phyloP scores from a whole-genome alignment of 768 basidiomycete species.

The Phylloporus sp. region DNA sequence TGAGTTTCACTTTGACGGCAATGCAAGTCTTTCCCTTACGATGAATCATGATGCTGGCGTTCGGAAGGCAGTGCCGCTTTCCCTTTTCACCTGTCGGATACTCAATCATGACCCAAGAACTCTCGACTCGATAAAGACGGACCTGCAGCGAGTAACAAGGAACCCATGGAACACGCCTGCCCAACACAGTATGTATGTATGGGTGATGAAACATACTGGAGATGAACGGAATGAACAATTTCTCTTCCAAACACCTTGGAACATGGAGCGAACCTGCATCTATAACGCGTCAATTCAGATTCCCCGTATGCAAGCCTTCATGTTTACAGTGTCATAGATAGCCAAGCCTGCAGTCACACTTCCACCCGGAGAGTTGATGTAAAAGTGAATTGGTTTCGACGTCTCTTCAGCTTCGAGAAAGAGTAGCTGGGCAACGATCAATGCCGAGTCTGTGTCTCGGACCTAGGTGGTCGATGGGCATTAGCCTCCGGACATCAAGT shows the following conservation, averaged over 20 bases:
- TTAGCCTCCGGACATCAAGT: conserved; percentile 7
- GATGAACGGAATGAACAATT: conserved; percentile 25
- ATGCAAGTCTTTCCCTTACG: conserved; percentile 46
- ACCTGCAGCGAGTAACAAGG: conserved; percentile 83
- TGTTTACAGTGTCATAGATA: conserved; percentile 90
- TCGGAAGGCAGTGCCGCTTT: conserved; percentile 86
- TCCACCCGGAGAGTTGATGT: conserved; percentile 96
- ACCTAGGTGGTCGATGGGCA: conserved; percentile 48
- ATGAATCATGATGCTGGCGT: conserved; percentile 98
- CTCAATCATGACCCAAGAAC: conserved; percentile 13
- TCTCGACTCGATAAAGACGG: conserved; percentile 11
- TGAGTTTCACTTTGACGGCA: conserved; percentile 6
- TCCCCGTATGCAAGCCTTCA: conserved; percentile 1
- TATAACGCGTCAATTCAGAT: conserved; percentile 30
- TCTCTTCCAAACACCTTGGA: conserved; percentile 1
- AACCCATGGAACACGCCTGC: conserved; percentile 95
- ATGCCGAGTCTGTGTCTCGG: conserved; percentile 80
- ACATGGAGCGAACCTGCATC: conserved; percentile 59
- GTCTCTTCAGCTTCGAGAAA: conserved; percentile 96
- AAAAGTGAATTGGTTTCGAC: conserved; percentile 89
- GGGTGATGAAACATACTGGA: conserved; percentile 84
- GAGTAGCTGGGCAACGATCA: conserved; percentile 87
- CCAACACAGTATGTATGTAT: conserved; percentile 97
- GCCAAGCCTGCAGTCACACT: conserved; percentile 94
- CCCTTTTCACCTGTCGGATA: conserved; percentile 62